Conservation (phyloP, 768 basidiomycete genomes). For the Trametes maxima region DNA sequence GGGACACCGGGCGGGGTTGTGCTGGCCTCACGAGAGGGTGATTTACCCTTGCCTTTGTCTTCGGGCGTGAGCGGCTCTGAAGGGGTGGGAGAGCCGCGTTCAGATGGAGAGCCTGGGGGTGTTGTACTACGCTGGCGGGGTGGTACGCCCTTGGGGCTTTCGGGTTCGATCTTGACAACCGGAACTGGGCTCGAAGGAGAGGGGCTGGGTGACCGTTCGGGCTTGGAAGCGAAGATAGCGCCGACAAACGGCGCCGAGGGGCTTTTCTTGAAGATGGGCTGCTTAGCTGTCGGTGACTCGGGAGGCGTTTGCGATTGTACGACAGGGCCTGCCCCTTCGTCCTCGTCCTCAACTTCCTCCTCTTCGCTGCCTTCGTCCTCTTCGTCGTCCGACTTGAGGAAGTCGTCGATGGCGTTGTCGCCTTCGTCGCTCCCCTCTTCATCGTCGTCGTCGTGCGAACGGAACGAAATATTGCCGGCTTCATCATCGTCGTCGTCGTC, state of each 20-base stretch:
- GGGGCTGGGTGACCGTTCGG: neutral
- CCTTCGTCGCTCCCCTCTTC: conserved; percentile 24
- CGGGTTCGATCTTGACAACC: conserved; percentile 5
- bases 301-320: conserved; percentile 27
- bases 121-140: conserved; percentile 3
- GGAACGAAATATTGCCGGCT: conserved; percentile 4
- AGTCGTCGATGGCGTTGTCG: conserved; percentile 30
- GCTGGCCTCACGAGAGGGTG: conserved; percentile 40
- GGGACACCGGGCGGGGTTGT: conserved; percentile 72
- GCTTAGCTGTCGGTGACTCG: conserved; percentile 20
- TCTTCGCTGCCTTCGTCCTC: conserved; percentile 28
- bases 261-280: conserved; percentile 24
- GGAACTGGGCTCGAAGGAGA: neutral
- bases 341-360: conserved; percentile 33
- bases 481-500: conserved; percentile 4
- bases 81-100: conserved; percentile 13
- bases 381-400: conserved; percentile 33
- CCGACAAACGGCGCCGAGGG: neutral
- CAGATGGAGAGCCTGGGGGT: conserved; percentile 16
- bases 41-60: conserved; percentile 12
- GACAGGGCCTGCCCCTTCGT: conserved; percentile 29
- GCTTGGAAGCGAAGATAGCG: neutral
- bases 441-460: conserved; percentile 10
- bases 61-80: conserved; percentile 5
- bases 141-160: conserved; percentile 1